Evolutionary conservation across 257 asterid genomes (phyloP).

Genomic region (Craterostigma plantagineum): DNA sequence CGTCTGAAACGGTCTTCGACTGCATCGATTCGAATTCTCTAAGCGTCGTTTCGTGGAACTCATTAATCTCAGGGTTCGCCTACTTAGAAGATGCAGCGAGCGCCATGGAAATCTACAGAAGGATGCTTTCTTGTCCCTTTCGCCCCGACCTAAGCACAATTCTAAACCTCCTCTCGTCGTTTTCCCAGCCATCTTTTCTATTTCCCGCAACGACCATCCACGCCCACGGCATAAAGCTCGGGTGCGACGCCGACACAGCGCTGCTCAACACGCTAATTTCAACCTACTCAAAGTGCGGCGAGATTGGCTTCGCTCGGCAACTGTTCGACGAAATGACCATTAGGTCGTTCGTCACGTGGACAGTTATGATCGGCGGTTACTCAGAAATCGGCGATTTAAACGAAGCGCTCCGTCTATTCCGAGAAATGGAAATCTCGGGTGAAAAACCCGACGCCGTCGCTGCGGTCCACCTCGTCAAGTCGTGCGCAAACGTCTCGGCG

Average conservation of each 20-base stretch:
- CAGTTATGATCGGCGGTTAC: constrained; percentile 49
- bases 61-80: constrained; percentile 41
- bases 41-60: constrained; percentile 56
- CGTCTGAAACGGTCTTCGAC: constrained; percentile 25
- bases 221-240: constrained; percentile 22
- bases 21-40: constrained; percentile 14
- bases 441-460: constrained; percentile 52
- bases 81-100: constrained; percentile 22
- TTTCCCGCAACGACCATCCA: constrained; percentile 30
- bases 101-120: constrained; percentile 19
- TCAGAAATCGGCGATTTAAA: constrained; percentile 35
- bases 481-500: constrained; percentile 47
- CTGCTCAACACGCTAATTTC: constrained; percentile 41
- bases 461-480: constrained; percentile 34
- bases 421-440: constrained; percentile 35
- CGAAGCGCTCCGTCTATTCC: constrained; percentile 28
- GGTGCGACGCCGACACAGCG: constrained; percentile 25
- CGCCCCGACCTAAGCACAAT: constrained; percentile 49
- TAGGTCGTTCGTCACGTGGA: constrained; percentile 53
- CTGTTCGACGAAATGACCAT: constrained; percentile 27
- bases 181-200: constrained; percentile 21
- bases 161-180: constrained; percentile 37
- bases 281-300: constrained; percentile 53
- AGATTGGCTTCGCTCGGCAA: constrained; percentile 23
- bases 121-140: constrained; percentile 26